phyloP scores from a whole-genome alignment of 108 stramenopile species.

The Pseudonitzschia delicatissima region DNA sequence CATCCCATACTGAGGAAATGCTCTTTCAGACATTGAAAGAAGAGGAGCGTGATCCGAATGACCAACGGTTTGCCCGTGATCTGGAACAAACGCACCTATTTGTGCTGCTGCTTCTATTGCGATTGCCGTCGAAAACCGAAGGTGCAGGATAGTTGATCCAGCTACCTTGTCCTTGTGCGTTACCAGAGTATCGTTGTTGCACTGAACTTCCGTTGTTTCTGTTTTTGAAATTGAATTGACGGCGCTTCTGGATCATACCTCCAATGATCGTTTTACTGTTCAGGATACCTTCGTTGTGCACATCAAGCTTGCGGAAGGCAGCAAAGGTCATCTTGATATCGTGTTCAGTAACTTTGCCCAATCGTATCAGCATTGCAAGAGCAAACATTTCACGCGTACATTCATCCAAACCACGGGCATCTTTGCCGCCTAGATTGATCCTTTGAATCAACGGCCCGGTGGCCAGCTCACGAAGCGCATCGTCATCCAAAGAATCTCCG shows the following conservation, averaged over 20 bases:
- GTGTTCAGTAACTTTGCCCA: conserved; percentile 80
- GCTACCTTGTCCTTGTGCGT: conserved; percentile 1
- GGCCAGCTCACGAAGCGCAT: conserved; percentile 77
- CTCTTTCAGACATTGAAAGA: conserved; percentile 8
- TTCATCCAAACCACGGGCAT: conserved; percentile 71
- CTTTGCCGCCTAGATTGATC: conserved; percentile 62
- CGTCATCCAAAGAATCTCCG: conserved; percentile 79
- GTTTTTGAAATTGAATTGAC: not conserved
- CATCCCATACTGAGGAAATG: not conserved
- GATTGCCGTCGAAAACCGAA: not conserved
- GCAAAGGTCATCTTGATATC: conserved; percentile 82
- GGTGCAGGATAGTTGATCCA: not conserved
- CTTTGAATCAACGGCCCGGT: conserved; percentile 80
- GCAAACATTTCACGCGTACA: conserved; percentile 91
- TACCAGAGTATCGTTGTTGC: not conserved
- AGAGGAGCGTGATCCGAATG: conserved; percentile 10
- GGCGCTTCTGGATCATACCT: conserved; percentile 39
- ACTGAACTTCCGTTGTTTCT: not conserved
- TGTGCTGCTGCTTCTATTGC: not conserved
- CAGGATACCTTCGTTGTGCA: conserved; percentile 67
- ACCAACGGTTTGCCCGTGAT: not conserved
- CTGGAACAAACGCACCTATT: not conserved
- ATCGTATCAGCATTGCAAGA: conserved; percentile 86
- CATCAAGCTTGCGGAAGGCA: conserved; percentile 78
- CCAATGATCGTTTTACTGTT: conserved; percentile 55